A percentile compares a stretch with the other conserved stretches of the same genome.
Evolutionary conservation across 2,329 filamentous ascomycete species (phyloP).

Genomic region (Neofusicoccum parvum): DNA sequence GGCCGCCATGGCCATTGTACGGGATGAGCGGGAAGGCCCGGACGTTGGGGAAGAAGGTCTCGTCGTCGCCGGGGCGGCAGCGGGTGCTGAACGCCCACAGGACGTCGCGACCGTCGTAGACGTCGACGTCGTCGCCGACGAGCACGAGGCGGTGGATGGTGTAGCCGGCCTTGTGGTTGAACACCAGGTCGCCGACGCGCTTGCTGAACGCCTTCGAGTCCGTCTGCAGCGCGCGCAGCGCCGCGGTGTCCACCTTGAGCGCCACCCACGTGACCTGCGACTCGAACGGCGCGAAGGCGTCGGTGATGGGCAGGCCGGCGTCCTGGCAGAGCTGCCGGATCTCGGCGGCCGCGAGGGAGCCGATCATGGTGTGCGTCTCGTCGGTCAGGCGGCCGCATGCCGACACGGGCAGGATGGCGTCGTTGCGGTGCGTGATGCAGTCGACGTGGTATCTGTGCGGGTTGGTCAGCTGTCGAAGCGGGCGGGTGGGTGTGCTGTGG

Average conservation of each 20-base stretch:
- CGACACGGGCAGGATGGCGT: slow-evolving; percentile 53
- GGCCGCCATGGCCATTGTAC: slow-evolving; percentile 50
- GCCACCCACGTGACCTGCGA: slow-evolving; percentile 53
- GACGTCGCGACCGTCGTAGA: slow-evolving; percentile 50
- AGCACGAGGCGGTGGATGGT: slow-evolving; percentile 50
- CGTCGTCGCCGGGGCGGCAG: slow-evolving; percentile 48
- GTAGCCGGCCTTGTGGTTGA: slow-evolving; percentile 46
- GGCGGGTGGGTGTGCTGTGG: too few species aligned
- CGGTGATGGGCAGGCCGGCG: slow-evolving; percentile 46
- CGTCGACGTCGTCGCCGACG: slow-evolving; percentile 54
- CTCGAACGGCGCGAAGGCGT: slow-evolving; percentile 50
- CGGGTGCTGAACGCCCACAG: slow-evolving; percentile 54
- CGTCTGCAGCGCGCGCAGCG: slow-evolving; percentile 21
- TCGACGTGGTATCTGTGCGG: slow-evolving; percentile 39
- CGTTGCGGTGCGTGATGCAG: slow-evolving; percentile 51
- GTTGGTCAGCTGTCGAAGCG: too few species aligned
- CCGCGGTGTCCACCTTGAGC: slow-evolving; percentile 23
- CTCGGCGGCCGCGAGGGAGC: slow-evolving; percentile 47
- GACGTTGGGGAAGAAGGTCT: slow-evolving; percentile 50
- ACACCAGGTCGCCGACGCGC: slow-evolving; percentile 48
- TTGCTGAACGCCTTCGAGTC: slow-evolving; percentile 40
- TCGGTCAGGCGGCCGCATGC: slow-evolving; percentile 47
- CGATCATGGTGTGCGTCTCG: slow-evolving; percentile 49
- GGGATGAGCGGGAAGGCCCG: slow-evolving; percentile 49
- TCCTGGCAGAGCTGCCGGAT: slow-evolving; percentile 40